Evolutionary conservation across 768 basidiomycete species (phyloP), one percentile per base, ranked within the genome.

Genomic region (Boletus reticulatus): DNA sequence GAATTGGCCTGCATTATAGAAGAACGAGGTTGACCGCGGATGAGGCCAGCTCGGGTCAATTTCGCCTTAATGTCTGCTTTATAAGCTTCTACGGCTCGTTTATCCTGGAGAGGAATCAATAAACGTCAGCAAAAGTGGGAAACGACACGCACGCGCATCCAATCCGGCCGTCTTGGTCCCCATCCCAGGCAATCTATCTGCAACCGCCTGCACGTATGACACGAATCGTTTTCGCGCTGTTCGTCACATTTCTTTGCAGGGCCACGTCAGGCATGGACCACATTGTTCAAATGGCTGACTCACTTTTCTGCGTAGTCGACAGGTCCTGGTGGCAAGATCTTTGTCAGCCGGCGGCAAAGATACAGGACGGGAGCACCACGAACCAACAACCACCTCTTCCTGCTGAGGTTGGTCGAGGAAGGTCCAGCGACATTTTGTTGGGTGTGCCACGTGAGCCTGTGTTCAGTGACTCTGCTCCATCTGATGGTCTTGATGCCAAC

Each of bases 191-290:
- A 93, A 49, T 87, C 79, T 64, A 93, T 89, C 46, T 85, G 86
- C 37, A 93, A 77, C 48, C 91, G 87, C 56, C 83, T 79, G 69
- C 91, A 93, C 1, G 91, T 93, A 62, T 82, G 79, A 73, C 90
- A 93, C 3, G 89, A 87, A 71, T 89, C 83, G 57, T 83, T 85
- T 65, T 88, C 85, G 60, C 88, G 84, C 61, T 89, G 85, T 65
- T 93, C 90, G 69, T 93, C 90, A 71, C 90, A 93, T 88, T 93
- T 93, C 89, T 92, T 92, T 69, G 6, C 24, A 50, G 55, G 46
- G 27, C 37, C 47, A 24, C 9, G 56, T 62, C 47, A 59, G 20
- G 54, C 31, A 32, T 36, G 42, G 43, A 46, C 48, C 4, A 37
- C 9, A 14, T 0, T 14, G 4, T 32, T 4, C 6, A 14, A 31